Conservation (phyloP, 192 early-diverging fungal species). For the Coemansia biformis region DNA sequence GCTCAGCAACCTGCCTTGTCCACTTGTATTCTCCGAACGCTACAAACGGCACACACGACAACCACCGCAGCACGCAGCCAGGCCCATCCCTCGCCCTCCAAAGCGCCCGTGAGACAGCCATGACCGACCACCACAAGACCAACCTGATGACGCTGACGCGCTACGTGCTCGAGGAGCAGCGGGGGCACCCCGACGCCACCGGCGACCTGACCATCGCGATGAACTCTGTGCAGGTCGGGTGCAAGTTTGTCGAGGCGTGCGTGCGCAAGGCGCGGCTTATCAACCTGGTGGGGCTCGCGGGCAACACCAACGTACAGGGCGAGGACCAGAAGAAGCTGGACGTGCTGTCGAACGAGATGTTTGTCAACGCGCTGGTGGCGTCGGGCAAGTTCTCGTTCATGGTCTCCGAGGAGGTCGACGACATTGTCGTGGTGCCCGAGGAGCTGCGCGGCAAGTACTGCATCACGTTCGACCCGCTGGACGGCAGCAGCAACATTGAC, state of each 20-base stretch:
- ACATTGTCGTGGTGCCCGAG: slow-evolving; percentile 82
- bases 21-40: too few species aligned
- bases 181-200: slow-evolving; percentile 73
- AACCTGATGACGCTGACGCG: slow-evolving; percentile 92
- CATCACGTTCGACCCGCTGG: slow-evolving; percentile 96
- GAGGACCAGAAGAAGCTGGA: slow-evolving; percentile 97
- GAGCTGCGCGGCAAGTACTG: slow-evolving; percentile 81
- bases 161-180: slow-evolving; percentile 90
- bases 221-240: slow-evolving; percentile 83
- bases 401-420: slow-evolving; percentile 96
- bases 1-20: too few species aligned
- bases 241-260: slow-evolving; percentile 96
- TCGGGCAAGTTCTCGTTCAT: slow-evolving; percentile 88
- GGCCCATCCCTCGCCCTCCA: not conserved
- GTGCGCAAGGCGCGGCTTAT: slow-evolving; percentile 94
- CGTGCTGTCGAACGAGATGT: slow-evolving; percentile 96
- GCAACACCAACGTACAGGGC: slow-evolving; percentile 83
- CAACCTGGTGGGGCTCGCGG: slow-evolving; percentile 90
- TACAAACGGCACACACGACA: too few species aligned
- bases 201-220: slow-evolving; percentile 93
- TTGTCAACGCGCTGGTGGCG: slow-evolving; percentile 86
- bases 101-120: slow-evolving; percentile 7
- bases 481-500: slow-evolving; percentile 97
- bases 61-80: too few species aligned
- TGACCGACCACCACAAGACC: slow-evolving; percentile 65